Conservation (phyloP, 2,329 filamentous ascomycete genomes). For the Arthrobotrys musiformis region DNA sequence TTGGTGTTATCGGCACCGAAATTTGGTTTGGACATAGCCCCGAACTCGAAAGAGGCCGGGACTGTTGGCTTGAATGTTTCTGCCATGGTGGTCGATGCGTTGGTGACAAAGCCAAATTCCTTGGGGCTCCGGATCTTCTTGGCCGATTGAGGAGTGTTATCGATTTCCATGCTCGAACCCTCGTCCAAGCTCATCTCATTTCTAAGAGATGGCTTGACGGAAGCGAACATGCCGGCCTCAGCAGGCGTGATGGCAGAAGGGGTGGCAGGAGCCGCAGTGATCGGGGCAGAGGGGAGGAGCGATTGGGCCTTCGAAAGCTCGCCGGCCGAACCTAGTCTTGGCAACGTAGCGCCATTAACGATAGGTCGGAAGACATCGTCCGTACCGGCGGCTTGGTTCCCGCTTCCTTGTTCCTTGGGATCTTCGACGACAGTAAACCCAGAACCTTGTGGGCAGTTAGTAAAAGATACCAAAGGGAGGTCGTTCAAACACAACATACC, state of each 20-base stretch:
- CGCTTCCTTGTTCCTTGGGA: slow-evolving; percentile 16
- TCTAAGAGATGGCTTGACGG: slow-evolving; percentile 45
- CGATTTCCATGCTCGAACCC: slow-evolving; percentile 53
- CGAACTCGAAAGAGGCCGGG: slow-evolving; percentile 46
- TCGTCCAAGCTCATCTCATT: slow-evolving; percentile 47
- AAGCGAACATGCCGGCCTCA: slow-evolving; percentile 53
- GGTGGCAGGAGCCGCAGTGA: slow-evolving; percentile 33
- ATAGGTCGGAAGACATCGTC: slow-evolving; percentile 49
- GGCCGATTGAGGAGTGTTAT: slow-evolving; percentile 50
- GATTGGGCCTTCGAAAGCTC: slow-evolving; percentile 41
- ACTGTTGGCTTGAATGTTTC: slow-evolving; percentile 45
- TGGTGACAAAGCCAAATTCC: slow-evolving; percentile 31
- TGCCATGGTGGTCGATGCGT: slow-evolving; percentile 31
- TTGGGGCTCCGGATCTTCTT: slow-evolving; percentile 46
- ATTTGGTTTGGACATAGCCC: slow-evolving; percentile 35
- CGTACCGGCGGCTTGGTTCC: background rate
- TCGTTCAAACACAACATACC: background rate
- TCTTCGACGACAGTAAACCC: slow-evolving; percentile 49
- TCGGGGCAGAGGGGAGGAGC: slow-evolving; percentile 31
- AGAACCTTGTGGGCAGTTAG: slow-evolving; percentile 28
- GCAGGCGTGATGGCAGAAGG: slow-evolving; percentile 46
- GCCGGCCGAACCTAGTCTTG: slow-evolving; percentile 33
- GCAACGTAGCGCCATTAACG: slow-evolving; percentile 49
- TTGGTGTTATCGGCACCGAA: slow-evolving; percentile 38
- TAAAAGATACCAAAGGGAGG: background rate